Percentiles rank a stretch among this genome's conserved stretches.
Evolutionary conservation across 2,329 filamentous ascomycete genomes (phyloP).

Genomic region (Fusarium abutilonis): DNA sequence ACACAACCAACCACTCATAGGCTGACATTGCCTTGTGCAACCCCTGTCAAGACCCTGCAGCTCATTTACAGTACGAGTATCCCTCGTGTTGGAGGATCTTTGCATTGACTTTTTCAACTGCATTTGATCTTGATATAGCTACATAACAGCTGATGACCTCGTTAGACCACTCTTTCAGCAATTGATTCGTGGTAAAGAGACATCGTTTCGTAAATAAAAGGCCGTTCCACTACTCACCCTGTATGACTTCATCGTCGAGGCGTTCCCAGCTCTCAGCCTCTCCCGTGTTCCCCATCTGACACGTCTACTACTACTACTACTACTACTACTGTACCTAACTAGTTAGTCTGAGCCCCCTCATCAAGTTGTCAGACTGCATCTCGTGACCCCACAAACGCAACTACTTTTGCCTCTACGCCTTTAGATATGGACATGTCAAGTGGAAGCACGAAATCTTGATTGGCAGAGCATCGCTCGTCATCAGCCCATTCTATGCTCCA

Average conservation of each 20-base stretch:
- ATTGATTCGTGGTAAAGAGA: constrained; percentile 4
- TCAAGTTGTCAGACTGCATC: constrained; percentile 21
- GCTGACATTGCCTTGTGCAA: constrained; percentile 24
- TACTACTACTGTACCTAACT: too few species aligned
- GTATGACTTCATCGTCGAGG: constrained; percentile 30
- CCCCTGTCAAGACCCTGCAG: constrained; percentile 27
- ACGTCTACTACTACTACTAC: constrained; percentile 22
- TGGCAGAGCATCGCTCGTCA: constrained; percentile 11
- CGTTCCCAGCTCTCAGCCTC: constrained; percentile 24
- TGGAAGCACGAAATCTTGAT: constrained; percentile 2
- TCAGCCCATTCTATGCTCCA: constrained; percentile 3
- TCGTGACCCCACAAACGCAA: constrained; percentile 26
- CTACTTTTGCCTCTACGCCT: neutral
- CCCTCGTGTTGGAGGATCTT: constrained; percentile 24
- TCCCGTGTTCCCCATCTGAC: constrained; percentile 31
- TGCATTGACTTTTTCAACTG: constrained; percentile 14
- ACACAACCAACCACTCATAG: constrained; percentile 25
- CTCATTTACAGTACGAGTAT: constrained; percentile 30
- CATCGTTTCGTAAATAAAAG: constrained; percentile 3
- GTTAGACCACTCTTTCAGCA: neutral
- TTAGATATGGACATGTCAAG: neutral
- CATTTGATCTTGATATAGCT: constrained; percentile 9
- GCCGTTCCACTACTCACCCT: constrained; percentile 24
- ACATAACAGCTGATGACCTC: constrained; percentile 6
- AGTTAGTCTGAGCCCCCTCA: constrained; percentile 3